Base-by-base conservation (phyloP, 176 grass and related monocot genomes). In the Aegilops speltoides region DNA sequence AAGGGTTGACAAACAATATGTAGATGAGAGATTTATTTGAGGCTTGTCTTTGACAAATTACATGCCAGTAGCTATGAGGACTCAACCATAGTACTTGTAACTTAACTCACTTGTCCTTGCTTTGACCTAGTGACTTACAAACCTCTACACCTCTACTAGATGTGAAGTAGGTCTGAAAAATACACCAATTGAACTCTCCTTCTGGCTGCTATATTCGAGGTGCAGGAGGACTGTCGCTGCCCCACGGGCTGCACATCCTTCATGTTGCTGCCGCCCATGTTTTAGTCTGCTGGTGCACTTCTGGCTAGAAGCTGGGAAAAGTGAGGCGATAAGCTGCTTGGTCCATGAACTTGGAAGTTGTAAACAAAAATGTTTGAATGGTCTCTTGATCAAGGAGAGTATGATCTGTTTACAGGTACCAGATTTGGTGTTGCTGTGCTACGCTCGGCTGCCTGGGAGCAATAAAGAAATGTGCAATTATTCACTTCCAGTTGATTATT, bases 331-430 rank as follows among this genome's bases (percentile, higher is more conserved):
- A 76, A 28, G 16, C 17, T 48, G 57, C 79, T 34, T 64, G 8
- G 26, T 67, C 40, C 62, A 32, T 66, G 73, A 65, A 66, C 40
- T 25, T 22, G 23, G n/a, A 50, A 85, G 41, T 36, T 85, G 41
- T 67, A 54, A 82, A 69, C 8, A 52, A n/a, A 63, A 75, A 26
- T 28, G 34, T 26, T 84, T 75, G 13, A 62, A 68, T 82, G 26
- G 32, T 70, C 41, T 25, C 64, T 23, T 70, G 46, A 37, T 82
- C 46, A 24, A 23, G 4, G 65, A 82, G 46, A 38, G 7, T 4
- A 26, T 82, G 65, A 1, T 14, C 22, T 71, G 66, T 82, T 37
- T 19, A 19, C 73, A 4, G 46, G 25, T 20, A 76, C 25, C 25
- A 76, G 45, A 76, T 26, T 62, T 54, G 45, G 8, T 31, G 73